Evolutionary conservation across 352 stramenopile genomes (phyloP).

Genomic region (Phytophthora niederhauseri): DNA sequence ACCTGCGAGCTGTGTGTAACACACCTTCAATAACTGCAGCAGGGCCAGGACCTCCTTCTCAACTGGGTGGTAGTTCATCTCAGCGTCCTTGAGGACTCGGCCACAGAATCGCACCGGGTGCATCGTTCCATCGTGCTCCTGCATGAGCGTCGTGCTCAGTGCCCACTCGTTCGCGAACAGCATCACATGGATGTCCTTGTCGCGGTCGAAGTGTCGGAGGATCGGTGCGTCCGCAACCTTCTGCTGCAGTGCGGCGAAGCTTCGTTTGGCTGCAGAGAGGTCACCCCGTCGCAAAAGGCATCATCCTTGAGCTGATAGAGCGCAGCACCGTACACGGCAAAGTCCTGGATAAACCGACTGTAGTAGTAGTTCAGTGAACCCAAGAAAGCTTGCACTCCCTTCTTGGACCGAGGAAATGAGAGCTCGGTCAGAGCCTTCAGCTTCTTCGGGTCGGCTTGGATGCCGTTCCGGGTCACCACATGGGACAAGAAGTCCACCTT

Average conservation of each 20-base stretch:
- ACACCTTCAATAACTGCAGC: not conserved
- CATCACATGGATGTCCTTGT: not conserved
- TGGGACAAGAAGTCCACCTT: constrained; percentile 27
- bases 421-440: constrained; percentile 11
- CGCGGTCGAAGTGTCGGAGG: constrained; percentile 11
- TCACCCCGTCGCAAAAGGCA: not conserved
- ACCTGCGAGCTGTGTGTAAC: not conserved
- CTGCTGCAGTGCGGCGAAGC: constrained; percentile 22
- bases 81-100: not conserved
- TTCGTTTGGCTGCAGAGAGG: not conserved
- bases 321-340: constrained; percentile 10
- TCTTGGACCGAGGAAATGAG: constrained; percentile 19
- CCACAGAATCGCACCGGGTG: not conserved
- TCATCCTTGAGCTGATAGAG: constrained; percentile 29
- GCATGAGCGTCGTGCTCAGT: not conserved
- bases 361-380: constrained; percentile 36
- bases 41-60: not conserved
- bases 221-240: constrained; percentile 16
- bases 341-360: constrained; percentile 33
- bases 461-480: not conserved
- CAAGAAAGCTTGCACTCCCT: constrained; percentile 31
- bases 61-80: not conserved
- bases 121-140: not conserved
- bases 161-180: not conserved
- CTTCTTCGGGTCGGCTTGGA: constrained; percentile 19